Percentiles rank a stretch among this genome's conserved stretches.
phyloP scores from a whole-genome alignment of 169 alveolate species.

The Cryptosporidium meleagridis region DNA sequence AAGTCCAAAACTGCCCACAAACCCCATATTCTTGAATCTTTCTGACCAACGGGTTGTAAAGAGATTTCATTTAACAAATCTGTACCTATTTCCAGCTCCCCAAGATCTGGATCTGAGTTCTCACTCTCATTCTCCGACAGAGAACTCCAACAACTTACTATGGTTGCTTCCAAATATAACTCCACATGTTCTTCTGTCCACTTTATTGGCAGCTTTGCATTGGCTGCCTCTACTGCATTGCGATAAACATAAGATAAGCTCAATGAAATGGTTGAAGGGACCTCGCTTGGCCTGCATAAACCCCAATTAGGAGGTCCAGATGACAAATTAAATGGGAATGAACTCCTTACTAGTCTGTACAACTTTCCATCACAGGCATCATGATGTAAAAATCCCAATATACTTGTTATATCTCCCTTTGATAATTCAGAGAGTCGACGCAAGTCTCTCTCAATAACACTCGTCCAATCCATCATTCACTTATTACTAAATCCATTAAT shows the following conservation, averaged over 20 bases:
- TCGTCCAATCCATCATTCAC: constrained; percentile 65
- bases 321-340: constrained; percentile 67
- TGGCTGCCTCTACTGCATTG: constrained; percentile 70
- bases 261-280: constrained; percentile 65
- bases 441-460: constrained; percentile 67
- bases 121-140: constrained; percentile 33
- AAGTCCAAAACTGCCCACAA: constrained; percentile 73
- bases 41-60: constrained; percentile 54
- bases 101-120: constrained; percentile 28
- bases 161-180: constrained; percentile 65
- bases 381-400: constrained; percentile 61
- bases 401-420: constrained; percentile 64
- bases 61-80: constrained; percentile 67
- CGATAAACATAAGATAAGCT: constrained; percentile 69
- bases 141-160: constrained; percentile 74
- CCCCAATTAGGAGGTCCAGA: constrained; percentile 76
- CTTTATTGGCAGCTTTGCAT: constrained; percentile 23
- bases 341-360: constrained; percentile 71
- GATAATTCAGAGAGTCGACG: constrained; percentile 73
- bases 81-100: constrained; percentile 64
- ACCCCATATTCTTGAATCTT: constrained; percentile 70
- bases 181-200: constrained; percentile 75
- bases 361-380: constrained; percentile 74
- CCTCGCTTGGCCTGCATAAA: constrained; percentile 55
- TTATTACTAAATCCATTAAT: not conserved